phyloP scores from a whole-genome alignment of 2,329 filamentous ascomycete species.

The Fusarium mundagurra region DNA sequence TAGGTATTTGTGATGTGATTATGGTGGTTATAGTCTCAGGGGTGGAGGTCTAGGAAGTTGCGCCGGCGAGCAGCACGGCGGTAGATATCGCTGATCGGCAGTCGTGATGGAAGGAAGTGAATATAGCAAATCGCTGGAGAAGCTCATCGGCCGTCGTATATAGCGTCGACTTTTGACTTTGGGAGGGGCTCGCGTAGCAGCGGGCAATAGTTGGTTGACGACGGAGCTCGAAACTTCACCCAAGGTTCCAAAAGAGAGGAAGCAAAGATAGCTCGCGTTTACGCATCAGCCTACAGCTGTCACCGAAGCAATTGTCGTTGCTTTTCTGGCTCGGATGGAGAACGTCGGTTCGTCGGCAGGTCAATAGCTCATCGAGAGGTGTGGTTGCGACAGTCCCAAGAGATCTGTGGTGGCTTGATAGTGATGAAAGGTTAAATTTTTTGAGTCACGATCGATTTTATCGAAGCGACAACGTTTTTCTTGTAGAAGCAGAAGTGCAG shows the following conservation, averaged over 20 bases:
- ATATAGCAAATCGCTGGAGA: constrained; percentile 28
- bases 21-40: constrained; percentile 19
- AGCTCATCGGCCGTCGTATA: constrained; percentile 41
- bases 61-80: constrained; percentile 46
- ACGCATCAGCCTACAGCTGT: constrained; percentile 49
- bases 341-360: constrained; percentile 28
- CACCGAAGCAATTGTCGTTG: constrained; percentile 32
- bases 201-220: constrained; percentile 27
- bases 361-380: constrained; percentile 46
- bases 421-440: constrained; percentile 3
- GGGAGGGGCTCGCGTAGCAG: constrained; percentile 15
- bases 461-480: constrained; percentile 13
- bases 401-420: constrained; percentile 11
- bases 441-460: constrained; percentile 22
- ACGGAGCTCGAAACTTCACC: constrained; percentile 42
- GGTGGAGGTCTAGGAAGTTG: constrained; percentile 34
- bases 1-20: constrained; percentile 31
- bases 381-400: constrained; percentile 26
- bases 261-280: constrained; percentile 49
- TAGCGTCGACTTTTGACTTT: constrained; percentile 5
- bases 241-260: constrained; percentile 47
- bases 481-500: constrained; percentile 24
- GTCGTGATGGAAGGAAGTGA: constrained; percentile 18
- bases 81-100: constrained; percentile 34
- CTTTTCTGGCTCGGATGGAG: constrained; percentile 17